Evolutionary conservation across 441 rosid species (phyloP), one percentile per base, ranked within the genome.

Genomic region (Gossypium schwendimanii): DNA sequence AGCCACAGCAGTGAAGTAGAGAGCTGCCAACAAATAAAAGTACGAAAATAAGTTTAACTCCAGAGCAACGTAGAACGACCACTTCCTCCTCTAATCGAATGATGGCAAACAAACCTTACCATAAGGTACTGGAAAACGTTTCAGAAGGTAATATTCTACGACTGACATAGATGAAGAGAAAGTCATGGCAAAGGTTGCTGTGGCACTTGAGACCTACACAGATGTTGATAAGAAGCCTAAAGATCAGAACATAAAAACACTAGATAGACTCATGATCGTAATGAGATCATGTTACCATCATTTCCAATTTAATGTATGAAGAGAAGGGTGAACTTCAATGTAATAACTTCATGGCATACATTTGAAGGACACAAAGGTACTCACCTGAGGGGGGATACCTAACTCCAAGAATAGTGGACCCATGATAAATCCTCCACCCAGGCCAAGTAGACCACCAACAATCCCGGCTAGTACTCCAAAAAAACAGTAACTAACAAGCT

Each of bases 151-250:
- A 73, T 89, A 89, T 75, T 89, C 92, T 6, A 89, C 78, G 6
- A 89, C 94, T 24, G 92, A 89, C 90, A 89, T 89, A 3, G 94
- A 87, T 52, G 94, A 86, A 21, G 92, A 89, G 76, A 89, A 89
- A 33, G 84, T 83, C 94, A 89, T 89, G 20, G 91, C 94, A 77
- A 87, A 86, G 72, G 94, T 87, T 18, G 94, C 88, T 41, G 94
- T 89, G 69, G 94, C 92, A 78, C 94, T 89, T 65, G 94, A 81
- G 59, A 89, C 94, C 92, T 89, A 83, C 70, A 54, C 1, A 24
- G 17, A 78, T 71, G 21, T 44, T n/a, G n/a, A 14, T 52, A 45
- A 78, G 52, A 21, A 54, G n/a, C 58, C 28, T 3, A 31, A 57
- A 50, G 5, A 59, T 44, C 50, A 55, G 8, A 52, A 14, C 36